phyloP scores from a whole-genome alignment of 2,329 filamentous ascomycete species.

The Metarhizium anisopliae region DNA sequence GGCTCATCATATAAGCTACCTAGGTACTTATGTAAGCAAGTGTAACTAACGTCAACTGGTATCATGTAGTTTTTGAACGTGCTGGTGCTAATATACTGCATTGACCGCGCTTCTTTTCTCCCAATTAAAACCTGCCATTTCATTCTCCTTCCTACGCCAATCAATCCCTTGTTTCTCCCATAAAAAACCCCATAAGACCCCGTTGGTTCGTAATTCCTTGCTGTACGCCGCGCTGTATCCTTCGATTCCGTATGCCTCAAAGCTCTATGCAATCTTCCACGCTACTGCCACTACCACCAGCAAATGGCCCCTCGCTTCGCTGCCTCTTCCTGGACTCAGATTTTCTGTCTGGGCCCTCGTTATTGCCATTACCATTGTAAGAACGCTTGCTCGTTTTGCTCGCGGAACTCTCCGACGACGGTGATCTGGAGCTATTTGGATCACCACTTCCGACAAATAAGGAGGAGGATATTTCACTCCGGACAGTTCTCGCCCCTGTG shows the following conservation, averaged over 20 bases:
- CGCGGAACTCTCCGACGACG: neutral
- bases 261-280: neutral
- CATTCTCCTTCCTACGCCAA: too few relatives aligned
- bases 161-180: too few relatives aligned
- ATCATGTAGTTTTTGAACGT: too few relatives aligned
- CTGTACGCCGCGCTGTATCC: too few relatives aligned
- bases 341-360: neutral
- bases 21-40: too few relatives aligned
- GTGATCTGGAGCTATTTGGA: neutral
- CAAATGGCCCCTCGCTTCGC: neutral
- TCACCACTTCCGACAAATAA: neutral
- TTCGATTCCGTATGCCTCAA: neutral
- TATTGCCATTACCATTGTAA: neutral
- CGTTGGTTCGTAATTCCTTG: too few relatives aligned
- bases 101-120: too few relatives aligned
- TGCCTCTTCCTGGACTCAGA: neutral
- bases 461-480: neutral
- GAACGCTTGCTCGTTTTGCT: neutral
- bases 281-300: neutral
- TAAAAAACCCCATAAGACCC: too few relatives aligned
- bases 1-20: too few relatives aligned
- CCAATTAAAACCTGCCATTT: too few relatives aligned
- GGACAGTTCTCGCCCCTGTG: neutral
- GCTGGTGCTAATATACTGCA: too few relatives aligned
- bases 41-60: too few relatives aligned